phyloP scores from a whole-genome alignment of 169 alveolate genomes.

The Cryptosporidium sp. region DNA sequence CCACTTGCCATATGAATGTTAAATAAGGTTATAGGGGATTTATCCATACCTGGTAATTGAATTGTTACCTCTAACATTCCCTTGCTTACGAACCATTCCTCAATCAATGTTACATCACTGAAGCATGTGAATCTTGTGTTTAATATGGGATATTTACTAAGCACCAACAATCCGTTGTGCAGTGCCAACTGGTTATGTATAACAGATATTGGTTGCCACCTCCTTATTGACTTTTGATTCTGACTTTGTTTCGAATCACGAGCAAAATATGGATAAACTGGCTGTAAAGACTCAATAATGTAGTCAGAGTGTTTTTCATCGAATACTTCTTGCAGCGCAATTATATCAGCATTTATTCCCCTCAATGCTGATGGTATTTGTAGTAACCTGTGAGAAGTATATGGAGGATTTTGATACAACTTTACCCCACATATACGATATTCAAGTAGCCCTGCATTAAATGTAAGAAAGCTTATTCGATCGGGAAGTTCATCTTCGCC shows the following conservation, averaged over 20 bases:
- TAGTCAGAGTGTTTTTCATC: constrained; percentile 86
- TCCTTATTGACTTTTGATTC: constrained; percentile 13
- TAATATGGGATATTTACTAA: constrained; percentile 89
- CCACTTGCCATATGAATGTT: constrained; percentile 92
- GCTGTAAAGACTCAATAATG: constrained; percentile 81
- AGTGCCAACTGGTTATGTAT: constrained; percentile 81
- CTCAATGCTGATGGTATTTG: constrained; percentile 88
- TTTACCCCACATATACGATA: constrained; percentile 87
- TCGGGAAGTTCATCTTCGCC: constrained; percentile 76
- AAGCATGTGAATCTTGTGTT: constrained; percentile 87
- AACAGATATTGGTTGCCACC: constrained; percentile 72
- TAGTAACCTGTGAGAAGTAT: constrained; percentile 84
- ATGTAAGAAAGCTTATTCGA: constrained; percentile 84
- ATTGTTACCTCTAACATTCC: constrained; percentile 89
- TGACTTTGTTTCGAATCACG: constrained; percentile 75
- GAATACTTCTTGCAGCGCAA: constrained; percentile 90
- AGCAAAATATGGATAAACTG: constrained; percentile 86
- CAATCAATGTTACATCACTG: constrained; percentile 88
- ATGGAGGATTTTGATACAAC: constrained; percentile 90
- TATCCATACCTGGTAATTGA: constrained; percentile 87
- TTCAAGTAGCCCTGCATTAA: constrained; percentile 90
- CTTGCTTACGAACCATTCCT: constrained; percentile 86
- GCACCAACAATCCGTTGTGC: constrained; percentile 89
- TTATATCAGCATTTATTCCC: constrained; percentile 87
- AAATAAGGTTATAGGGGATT: constrained; percentile 80